These are phyloP conservation scores for Sporothrix curviconia DNA, from an alignment of 2,329 filamentous ascomycete species.

Conservation along the genomic window DNA sequence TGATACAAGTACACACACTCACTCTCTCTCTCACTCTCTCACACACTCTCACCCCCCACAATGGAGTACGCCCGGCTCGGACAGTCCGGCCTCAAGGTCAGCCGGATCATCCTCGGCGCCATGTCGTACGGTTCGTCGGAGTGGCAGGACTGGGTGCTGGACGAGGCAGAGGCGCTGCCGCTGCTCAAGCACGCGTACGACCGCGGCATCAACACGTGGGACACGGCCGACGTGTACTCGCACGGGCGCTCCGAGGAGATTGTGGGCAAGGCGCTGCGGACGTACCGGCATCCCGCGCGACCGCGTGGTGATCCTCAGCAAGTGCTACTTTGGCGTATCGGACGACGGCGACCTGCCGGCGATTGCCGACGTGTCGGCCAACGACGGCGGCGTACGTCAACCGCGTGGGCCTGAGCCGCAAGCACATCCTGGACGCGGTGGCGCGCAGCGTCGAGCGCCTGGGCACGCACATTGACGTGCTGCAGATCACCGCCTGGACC, in stretches of 20 bases:
- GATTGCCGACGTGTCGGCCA: constrained; percentile 24
- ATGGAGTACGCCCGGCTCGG: constrained; percentile 51
- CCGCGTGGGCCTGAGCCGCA: constrained; percentile 29
- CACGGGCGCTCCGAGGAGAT: constrained; percentile 60
- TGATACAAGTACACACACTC: no score
- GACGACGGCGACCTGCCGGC: constrained; percentile 29
- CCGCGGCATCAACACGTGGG: constrained; percentile 51
- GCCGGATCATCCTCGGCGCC: constrained; percentile 56
- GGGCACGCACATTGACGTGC: constrained; percentile 40
- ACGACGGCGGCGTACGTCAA: constrained; percentile 33
- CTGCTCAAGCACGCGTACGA: constrained; percentile 56
- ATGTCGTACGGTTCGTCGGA: constrained; percentile 53
- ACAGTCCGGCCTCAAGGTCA: constrained; percentile 55
- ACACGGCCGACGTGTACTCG: constrained; percentile 52
- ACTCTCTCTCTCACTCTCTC: no score
- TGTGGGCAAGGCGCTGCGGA: constrained; percentile 58
- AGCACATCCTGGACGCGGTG: no score
- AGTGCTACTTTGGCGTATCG: constrained; percentile 40
- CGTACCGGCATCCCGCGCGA: constrained; percentile 59
- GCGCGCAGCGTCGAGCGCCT: no score
- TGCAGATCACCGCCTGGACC: constrained; percentile 59
- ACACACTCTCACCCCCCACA: no score
- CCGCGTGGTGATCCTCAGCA: constrained; percentile 60
- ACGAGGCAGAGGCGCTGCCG: constrained; percentile 35
- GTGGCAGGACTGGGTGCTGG: neutral